These are phyloP conservation scores for Mercurialis annua DNA, from an alignment of 345 rosid genomes.

Conservation along the genomic window DNA sequence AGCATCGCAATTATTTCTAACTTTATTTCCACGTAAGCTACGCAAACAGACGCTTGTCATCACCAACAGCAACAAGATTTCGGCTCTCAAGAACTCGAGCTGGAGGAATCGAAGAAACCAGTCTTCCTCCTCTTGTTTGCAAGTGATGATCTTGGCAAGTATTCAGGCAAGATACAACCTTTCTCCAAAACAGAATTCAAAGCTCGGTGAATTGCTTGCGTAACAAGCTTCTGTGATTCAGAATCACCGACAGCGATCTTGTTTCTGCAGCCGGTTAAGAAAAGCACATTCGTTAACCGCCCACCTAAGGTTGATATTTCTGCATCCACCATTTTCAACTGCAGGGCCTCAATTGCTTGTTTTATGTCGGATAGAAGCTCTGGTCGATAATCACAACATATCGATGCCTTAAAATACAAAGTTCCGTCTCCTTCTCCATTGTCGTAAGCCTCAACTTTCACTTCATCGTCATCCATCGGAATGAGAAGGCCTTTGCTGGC, in stretches of 20 bases:
- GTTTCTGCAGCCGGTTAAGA: conserved; percentile 24
- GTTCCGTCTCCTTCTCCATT: conserved; percentile 24
- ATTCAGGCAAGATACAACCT: conserved; percentile 33
- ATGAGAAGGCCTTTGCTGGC: conserved; percentile 36
- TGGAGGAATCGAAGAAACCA: conserved; percentile 31
- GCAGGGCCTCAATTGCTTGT: conserved; percentile 36
- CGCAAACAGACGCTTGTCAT: neutral
- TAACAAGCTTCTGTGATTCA: conserved; percentile 18
- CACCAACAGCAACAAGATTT: conserved; percentile 2
- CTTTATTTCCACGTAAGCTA: too few relatives aligned
- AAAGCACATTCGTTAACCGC: conserved; percentile 35
- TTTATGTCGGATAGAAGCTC: conserved; percentile 40
- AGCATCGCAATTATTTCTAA: too few relatives aligned
- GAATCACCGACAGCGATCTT: conserved; percentile 15
- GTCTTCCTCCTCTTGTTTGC: conserved; percentile 38
- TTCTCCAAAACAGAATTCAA: conserved; percentile 37
- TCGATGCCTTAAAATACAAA: conserved; percentile 34
- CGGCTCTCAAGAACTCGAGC: conserved; percentile 23
- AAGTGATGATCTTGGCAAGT: conserved; percentile 26
- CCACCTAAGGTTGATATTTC: conserved; percentile 44
- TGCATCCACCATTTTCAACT: conserved; percentile 30
- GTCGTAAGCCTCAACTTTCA: conserved; percentile 33
- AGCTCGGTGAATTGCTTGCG: conserved; percentile 33
- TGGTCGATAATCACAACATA: conserved; percentile 43
- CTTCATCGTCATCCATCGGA: conserved; percentile 46